A percentile compares a stretch with the other conserved stretches of the same genome.
Conservation (phyloP, 2,329 filamentous ascomycete genomes). For the Fusarium irregulare region DNA sequence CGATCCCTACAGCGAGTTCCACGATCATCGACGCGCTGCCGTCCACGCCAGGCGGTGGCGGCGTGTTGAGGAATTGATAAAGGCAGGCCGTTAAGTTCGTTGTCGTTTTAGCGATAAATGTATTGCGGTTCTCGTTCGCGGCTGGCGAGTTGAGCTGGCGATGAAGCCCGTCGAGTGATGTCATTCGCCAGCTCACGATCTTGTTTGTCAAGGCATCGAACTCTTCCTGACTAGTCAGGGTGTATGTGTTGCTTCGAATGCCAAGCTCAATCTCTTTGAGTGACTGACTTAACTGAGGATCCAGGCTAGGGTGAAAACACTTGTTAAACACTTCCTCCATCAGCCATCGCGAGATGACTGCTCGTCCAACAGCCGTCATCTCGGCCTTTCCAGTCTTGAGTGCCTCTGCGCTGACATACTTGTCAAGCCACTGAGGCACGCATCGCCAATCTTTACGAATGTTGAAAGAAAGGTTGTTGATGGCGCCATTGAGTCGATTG, state of each 20-base stretch:
- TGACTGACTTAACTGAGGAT: slow-evolving; percentile 77
- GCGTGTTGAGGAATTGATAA: slow-evolving; percentile 78
- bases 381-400: slow-evolving; percentile 91
- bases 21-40: slow-evolving; percentile 93
- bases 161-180: slow-evolving; percentile 90
- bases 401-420: slow-evolving; percentile 85
- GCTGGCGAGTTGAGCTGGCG: slow-evolving; percentile 74
- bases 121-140: slow-evolving; percentile 72
- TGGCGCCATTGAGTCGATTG: slow-evolving; percentile 89
- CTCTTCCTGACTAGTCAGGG: slow-evolving; percentile 83
- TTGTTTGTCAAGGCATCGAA: slow-evolving; percentile 88
- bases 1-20: slow-evolving; percentile 87
- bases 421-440: slow-evolving; percentile 82
- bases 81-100: slow-evolving; percentile 75
- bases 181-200: slow-evolving; percentile 91
- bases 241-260: slow-evolving; percentile 81
- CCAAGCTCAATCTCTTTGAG: slow-evolving; percentile 90
- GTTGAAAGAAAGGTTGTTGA: slow-evolving; percentile 94
- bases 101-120: slow-evolving; percentile 77
- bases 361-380: slow-evolving; percentile 95
- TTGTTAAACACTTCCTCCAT: slow-evolving; percentile 91
- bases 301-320: slow-evolving; percentile 91
- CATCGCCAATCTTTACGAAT: slow-evolving; percentile 93
- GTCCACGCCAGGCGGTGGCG: slow-evolving; percentile 83
- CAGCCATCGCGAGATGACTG: slow-evolving; percentile 89